Percentiles rank a stretch among this genome's conserved stretches.
phyloP scores from a whole-genome alignment of 2,329 filamentous ascomycete species.

The Fusarium sp. region DNA sequence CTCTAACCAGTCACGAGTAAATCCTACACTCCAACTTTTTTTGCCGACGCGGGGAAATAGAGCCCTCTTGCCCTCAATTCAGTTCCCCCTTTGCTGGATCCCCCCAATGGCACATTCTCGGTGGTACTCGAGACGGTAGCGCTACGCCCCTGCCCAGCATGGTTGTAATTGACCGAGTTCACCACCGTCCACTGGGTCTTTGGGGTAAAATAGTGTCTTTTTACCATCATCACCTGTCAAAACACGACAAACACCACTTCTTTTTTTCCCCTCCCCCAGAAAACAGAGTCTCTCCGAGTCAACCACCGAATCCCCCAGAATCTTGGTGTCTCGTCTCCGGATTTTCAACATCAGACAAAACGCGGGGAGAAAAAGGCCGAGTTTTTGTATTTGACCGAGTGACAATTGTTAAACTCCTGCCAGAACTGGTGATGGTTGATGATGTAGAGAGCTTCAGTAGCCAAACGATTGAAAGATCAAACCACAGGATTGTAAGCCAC shows the following conservation, averaged over 20 bases:
- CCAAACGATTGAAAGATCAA: neutral
- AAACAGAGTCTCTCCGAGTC: conserved; percentile 39
- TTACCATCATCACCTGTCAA: conserved; percentile 2
- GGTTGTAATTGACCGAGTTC: conserved; percentile 47
- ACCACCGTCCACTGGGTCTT: conserved; percentile 24
- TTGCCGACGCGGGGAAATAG: conserved; percentile 38
- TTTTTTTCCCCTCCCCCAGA: conserved; percentile 28
- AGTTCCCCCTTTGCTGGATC: conserved; percentile 5
- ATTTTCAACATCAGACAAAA: conserved; percentile 14
- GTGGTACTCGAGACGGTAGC: conserved; percentile 47
- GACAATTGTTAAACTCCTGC: neutral
- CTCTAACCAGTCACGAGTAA: conserved; percentile 8
- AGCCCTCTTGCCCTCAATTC: neutral
- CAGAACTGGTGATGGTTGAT: neutral
- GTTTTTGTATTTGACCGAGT: conserved; percentile 15
- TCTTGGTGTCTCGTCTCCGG: conserved; percentile 18
- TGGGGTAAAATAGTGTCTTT: conserved; percentile 15
- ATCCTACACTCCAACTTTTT: conserved; percentile 17
- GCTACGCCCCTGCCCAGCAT: conserved; percentile 44
- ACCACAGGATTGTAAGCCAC: neutral
- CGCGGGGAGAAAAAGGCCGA: conserved; percentile 33
- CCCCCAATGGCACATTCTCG: conserved; percentile 50
- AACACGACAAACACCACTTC: conserved; percentile 2
- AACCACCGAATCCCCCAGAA: conserved; percentile 39
- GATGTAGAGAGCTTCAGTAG: neutral